Percentiles rank a stretch among this genome's conserved stretches.
phyloP scores from a whole-genome alignment of 2,329 filamentous ascomycete genomes.

The Ceratocystis cubensis region DNA sequence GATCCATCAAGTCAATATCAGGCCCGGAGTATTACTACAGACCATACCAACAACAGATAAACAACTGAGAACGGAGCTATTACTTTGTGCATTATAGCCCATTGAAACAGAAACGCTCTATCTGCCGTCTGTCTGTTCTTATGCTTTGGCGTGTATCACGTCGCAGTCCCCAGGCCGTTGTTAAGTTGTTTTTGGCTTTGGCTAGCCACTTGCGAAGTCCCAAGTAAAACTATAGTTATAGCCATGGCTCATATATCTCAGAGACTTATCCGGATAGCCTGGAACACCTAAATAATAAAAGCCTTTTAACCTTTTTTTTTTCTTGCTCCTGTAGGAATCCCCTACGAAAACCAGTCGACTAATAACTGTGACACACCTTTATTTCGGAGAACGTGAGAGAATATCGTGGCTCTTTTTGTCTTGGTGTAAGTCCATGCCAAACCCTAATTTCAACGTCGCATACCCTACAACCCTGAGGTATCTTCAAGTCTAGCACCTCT shows the following conservation, averaged over 20 bases:
- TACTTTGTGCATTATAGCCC: background rate
- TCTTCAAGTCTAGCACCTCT: background rate
- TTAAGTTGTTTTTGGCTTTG: background rate
- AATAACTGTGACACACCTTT: too few relatives aligned
- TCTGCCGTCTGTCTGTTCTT: background rate
- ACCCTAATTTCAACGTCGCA: background rate
- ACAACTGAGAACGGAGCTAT: background rate
- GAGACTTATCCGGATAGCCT: background rate
- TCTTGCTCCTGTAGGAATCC: too few relatives aligned
- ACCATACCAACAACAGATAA: background rate
- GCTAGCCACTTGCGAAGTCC: background rate
- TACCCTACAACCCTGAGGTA: background rate
- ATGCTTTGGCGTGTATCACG: background rate
- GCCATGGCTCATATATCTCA: background rate
- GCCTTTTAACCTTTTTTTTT: background rate
- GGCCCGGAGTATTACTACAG: conserved; percentile 3
- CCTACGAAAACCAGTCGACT: too few relatives aligned
- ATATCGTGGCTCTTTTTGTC: background rate
- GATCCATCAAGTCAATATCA: conserved; percentile 2
- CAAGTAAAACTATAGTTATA: background rate
- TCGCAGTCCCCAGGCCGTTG: background rate
- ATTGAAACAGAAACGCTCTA: conserved; percentile 1
- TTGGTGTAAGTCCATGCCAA: background rate
- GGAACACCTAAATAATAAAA: background rate
- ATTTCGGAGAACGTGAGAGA: background rate